Evolutionary conservation across 176 grass and related monocot genomes (phyloP), one percentile per base, ranked within the genome.

Genomic region (Cenchrus americanus): DNA sequence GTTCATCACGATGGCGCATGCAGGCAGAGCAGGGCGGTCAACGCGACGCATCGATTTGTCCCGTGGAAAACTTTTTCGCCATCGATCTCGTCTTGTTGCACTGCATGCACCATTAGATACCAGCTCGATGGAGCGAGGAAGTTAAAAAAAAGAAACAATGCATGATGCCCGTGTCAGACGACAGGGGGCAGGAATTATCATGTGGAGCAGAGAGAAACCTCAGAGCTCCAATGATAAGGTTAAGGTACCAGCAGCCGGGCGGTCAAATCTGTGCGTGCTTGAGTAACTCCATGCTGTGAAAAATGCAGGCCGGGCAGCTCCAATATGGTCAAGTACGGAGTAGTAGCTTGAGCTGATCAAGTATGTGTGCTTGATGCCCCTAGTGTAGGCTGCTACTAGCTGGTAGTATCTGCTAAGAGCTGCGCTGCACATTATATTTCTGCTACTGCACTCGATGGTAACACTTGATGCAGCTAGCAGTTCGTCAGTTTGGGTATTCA

Each of bases 11-110:
- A 51, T 43, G 60, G 27, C 46, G 34, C 27, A 30, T 30, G 27
- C 27, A 21, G 27, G 27, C 52, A 18, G 54, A 18, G 54, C 22
- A 62, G 60, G n/a, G 69, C 5, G 64, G 74, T 70, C 75, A 71
- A 69, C 30, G 19, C 53, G 52, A 19, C 8, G 54, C 44, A 71
- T 85, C 83, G 64, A 78, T 85, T 85, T 71, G 64, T 41, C 61
- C 24, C 74, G 48, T 19, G 73, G 26, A 78, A 78, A 69, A 69
- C 63, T 77, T 85, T 79, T 79, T 9, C 15, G 8, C 69, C 6
- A 51, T 5, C 23, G 22, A 51, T 51, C 63, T 15, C 8, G 43
- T 24, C 63, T 15, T 15, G 43, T 24, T 47, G 17, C 12, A 5
- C 10, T 70, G 68, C 65, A 21, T 70, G 8, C 13, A 2, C 11